Evolutionary conservation across 2,329 filamentous ascomycete species (phyloP), one percentile per base, ranked within the genome.

Genomic region (Chaetothyriales sp.): DNA sequence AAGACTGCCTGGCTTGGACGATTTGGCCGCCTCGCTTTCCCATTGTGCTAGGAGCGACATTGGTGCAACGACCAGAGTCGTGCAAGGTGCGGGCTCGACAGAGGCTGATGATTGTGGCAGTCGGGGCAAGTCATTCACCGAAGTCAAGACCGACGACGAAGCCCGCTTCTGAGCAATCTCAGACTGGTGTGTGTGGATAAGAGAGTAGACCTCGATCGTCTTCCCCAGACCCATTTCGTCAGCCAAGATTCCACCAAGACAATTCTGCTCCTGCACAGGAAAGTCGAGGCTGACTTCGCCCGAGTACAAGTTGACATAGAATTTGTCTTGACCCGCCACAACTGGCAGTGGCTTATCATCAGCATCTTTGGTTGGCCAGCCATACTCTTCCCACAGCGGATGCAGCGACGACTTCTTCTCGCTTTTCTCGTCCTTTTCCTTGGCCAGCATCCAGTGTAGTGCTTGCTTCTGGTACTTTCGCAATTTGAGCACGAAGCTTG

Each of bases 171-270:
- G 60, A 19, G 58, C 48, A 25, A 73, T 64, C 19, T 83, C 74
- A 2, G 81, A 83, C 56, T 78, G 81, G 65, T 97, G 86, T 0
- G 86, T 80, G 65, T 98, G 92, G 4, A 98, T 78, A 48, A 98
- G 72, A 68, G 88, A 92, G 56, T 98, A 79, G 89, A 98, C 97
- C 64, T 98, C 90, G 50, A 98, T 97, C 0, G 92, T 98, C 71
- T 98, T 98, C 33, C 92, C 92, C 1, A 98, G 74, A 46, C 92
- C 92, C 92, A 98, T 98, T 68, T 97, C 77, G 62, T 98, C 92
- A 7, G 92, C 92, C 44, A 98, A 72, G 52, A 98, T 86, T 5
- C 92, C 92, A 45, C 92, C 92, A 0, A 95, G 73, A 60, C 92
- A 98, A 64, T 94, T 87, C 64, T 97, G 92, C 62, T 97, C 88